A percentile compares a stretch with the other conserved stretches of the same genome.
These are phyloP conservation scores for Ophiostoma sp. DNA, from an alignment of 2,329 filamentous ascomycete genomes.

Conservation along the genomic window DNA sequence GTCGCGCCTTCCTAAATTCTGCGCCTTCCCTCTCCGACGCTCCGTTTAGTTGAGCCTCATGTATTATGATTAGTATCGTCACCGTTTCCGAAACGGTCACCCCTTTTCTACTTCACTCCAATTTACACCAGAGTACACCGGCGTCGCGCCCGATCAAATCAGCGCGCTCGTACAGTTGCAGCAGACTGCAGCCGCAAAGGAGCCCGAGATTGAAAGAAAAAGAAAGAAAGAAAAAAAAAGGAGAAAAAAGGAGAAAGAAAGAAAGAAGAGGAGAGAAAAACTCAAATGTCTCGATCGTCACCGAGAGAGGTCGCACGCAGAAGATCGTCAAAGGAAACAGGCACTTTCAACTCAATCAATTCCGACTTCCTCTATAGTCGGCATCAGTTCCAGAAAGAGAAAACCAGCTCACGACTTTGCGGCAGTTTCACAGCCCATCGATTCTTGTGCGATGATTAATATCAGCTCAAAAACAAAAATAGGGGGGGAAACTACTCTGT, in stretches of 20 bases:
- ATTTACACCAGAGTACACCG: not conserved
- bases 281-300: not conserved
- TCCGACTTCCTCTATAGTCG: not conserved
- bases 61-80: not conserved
- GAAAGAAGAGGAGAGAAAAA: not conserved
- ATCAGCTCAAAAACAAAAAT: too few relatives aligned
- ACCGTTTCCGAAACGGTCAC: conserved; percentile 6
- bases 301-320: not conserved
- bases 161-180: not conserved
- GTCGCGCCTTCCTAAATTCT: not conserved
- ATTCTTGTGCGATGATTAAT: not conserved
- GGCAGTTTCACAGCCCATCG: not conserved
- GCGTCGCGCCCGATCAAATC: not conserved
- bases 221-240: not conserved
- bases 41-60: conserved; percentile 14
- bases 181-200: not conserved
- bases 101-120: not conserved
- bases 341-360: not conserved
- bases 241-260: not conserved
- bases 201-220: conserved; percentile 1
- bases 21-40: not conserved
- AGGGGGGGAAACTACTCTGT: too few relatives aligned
- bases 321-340: not conserved
- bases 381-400: not conserved
- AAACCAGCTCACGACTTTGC: not conserved